Conservation (phyloP, 2,329 filamentous ascomycete species). For the Xylaria polymorpha region DNA sequence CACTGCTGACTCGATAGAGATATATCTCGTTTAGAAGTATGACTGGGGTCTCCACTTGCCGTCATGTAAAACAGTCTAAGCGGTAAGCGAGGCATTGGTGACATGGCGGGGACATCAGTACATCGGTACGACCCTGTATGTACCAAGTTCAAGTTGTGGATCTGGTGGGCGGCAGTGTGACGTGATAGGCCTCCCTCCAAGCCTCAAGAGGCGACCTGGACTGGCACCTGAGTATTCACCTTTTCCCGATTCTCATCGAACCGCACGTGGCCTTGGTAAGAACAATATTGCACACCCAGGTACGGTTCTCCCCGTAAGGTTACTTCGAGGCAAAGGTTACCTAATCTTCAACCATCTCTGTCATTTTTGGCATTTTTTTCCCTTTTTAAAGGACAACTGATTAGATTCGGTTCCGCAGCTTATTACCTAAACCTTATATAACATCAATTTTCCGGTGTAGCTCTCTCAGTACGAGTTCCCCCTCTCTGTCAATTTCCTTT, state of each 20-base stretch:
- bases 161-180: constrained; percentile 29
- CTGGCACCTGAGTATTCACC: constrained; percentile 11
- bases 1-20: constrained; percentile 3
- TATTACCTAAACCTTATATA: constrained; percentile 2
- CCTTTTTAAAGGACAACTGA: background rate
- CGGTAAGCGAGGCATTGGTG: background rate
- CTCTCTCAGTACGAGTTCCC: constrained; percentile 7
- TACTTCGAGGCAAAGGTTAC: constrained; percentile 21
- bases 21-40: background rate
- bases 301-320: constrained; percentile 22
- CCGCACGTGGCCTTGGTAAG: constrained; percentile 23
- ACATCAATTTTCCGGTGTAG: constrained; percentile 1
- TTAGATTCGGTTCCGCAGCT: background rate
- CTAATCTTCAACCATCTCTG: constrained; percentile 16
- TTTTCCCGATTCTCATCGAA: constrained; percentile 9
- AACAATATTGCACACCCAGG: constrained; percentile 23
- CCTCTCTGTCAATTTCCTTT: constrained; percentile 7
- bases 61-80: background rate
- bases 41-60: background rate
- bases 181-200: constrained; percentile 35
- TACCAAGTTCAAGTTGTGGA: constrained; percentile 21
- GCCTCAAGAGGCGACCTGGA: constrained; percentile 23
- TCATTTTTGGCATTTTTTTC: constrained; percentile 5
- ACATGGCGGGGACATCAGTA: background rate
- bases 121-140: background rate